A percentile compares a stretch with the other conserved stretches of the same genome.
Conservation (phyloP, 108 stramenopile genomes). For the Conticribra guillardii region DNA sequence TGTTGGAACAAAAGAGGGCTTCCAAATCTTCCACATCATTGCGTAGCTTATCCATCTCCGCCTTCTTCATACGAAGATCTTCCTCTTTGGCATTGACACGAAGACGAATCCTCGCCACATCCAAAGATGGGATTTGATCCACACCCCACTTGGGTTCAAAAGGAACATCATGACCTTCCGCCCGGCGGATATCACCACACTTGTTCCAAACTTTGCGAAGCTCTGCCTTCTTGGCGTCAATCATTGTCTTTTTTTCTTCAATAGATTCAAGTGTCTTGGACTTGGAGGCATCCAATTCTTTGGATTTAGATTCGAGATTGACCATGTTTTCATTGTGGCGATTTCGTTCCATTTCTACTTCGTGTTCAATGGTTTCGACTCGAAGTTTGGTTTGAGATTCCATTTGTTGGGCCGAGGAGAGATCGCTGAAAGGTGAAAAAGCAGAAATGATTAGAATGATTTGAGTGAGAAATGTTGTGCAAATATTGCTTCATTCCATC, state of each 20-base stretch:
- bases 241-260: slow-evolving; percentile 37
- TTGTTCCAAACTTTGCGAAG: slow-evolving; percentile 45
- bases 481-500: slow-evolving; percentile 1
- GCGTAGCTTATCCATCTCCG: slow-evolving; percentile 21
- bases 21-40: background rate
- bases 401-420: slow-evolving; percentile 51
- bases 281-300: slow-evolving; percentile 44
- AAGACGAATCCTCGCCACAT: slow-evolving; percentile 43
- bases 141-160: slow-evolving; percentile 40
- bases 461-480: background rate
- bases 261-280: slow-evolving; percentile 28
- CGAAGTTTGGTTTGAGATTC: slow-evolving; percentile 57
- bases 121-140: slow-evolving; percentile 46
- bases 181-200: slow-evolving; percentile 41
- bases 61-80: slow-evolving; percentile 18
- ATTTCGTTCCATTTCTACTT: slow-evolving; percentile 51
- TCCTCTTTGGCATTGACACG: slow-evolving; percentile 39
- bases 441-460: background rate
- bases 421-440: slow-evolving; percentile 25
- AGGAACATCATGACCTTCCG: slow-evolving; percentile 38
- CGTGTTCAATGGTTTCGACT: slow-evolving; percentile 55
- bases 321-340: slow-evolving; percentile 38
- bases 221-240: slow-evolving; percentile 49
- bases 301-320: slow-evolving; percentile 14
- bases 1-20: background rate